A percentile compares a stretch with the other conserved stretches of the same genome.
These are phyloP conservation scores for Paxillus involutus DNA, from an alignment of 768 basidiomycete species.

Conservation along the genomic window DNA sequence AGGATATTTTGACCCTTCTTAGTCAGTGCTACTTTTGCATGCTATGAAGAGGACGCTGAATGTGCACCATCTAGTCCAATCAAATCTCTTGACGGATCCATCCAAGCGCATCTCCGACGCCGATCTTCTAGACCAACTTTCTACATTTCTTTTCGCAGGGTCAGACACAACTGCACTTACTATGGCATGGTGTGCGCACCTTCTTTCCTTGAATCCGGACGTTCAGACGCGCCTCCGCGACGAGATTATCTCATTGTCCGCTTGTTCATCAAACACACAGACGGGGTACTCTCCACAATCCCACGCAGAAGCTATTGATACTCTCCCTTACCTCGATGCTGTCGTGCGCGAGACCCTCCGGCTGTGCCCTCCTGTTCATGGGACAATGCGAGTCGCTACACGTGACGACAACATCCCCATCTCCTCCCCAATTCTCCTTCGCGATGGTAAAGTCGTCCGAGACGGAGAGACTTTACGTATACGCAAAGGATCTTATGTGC, in stretches of 20 bases:
- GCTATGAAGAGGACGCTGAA: not conserved
- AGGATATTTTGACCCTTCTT: slow-evolving; percentile 49
- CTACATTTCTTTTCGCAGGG: slow-evolving; percentile 65
- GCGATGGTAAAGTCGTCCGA: slow-evolving; percentile 38
- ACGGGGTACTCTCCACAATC: slow-evolving; percentile 23
- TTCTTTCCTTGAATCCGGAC: slow-evolving; percentile 52
- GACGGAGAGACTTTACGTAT: slow-evolving; percentile 36
- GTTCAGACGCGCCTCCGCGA: slow-evolving; percentile 56
- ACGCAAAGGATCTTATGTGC: slow-evolving; percentile 42
- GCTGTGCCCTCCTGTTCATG: slow-evolving; percentile 55
- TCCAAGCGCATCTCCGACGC: slow-evolving; percentile 53
- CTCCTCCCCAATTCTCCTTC: slow-evolving; percentile 42
- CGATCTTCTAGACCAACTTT: slow-evolving; percentile 62
- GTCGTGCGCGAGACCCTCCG: slow-evolving; percentile 59
- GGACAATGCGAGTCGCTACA: slow-evolving; percentile 56
- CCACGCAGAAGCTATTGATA: slow-evolving; percentile 30
- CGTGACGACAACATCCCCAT: slow-evolving; percentile 54
- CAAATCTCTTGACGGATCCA: slow-evolving; percentile 50
- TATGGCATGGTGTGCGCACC: slow-evolving; percentile 57
- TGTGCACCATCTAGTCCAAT: slow-evolving; percentile 47
- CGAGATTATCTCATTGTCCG: slow-evolving; percentile 37
- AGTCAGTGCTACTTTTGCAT: slow-evolving; percentile 33
- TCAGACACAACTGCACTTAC: slow-evolving; percentile 60
- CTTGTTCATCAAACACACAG: slow-evolving; percentile 15
- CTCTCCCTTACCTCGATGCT: slow-evolving; percentile 52